Conservation (phyloP, 345 rosid species). For the Lepidium aucheri region DNA sequence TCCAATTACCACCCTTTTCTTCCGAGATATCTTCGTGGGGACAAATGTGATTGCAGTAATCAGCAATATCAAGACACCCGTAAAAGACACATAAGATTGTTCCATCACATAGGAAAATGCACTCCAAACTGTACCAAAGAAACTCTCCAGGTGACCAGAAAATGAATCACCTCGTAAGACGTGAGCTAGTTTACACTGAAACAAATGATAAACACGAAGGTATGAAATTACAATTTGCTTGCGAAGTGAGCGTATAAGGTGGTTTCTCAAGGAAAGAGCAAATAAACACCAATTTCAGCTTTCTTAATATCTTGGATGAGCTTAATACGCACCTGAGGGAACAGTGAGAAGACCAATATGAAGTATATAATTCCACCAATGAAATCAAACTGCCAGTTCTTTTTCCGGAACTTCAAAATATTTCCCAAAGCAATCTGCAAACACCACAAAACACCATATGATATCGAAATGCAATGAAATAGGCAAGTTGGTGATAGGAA, state of each 20-base stretch:
- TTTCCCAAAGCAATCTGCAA: constrained; percentile 96
- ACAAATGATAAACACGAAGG: constrained; percentile 1
- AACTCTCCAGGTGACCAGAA: constrained; percentile 77
- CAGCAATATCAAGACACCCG: constrained; percentile 62
- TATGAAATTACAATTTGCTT: constrained; percentile 1
- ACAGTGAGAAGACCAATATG: constrained; percentile 75
- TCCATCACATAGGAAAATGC: constrained; percentile 62
- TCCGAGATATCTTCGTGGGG: constrained; percentile 77
- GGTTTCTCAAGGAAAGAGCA: background rate
- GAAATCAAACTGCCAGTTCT: constrained; percentile 98
- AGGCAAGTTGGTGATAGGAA: background rate
- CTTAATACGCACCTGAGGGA: constrained; percentile 68
- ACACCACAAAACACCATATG: constrained; percentile 13
- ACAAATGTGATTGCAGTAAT: constrained; percentile 64
- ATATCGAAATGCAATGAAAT: background rate
- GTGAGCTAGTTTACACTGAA: constrained; percentile 90
- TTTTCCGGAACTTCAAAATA: constrained; percentile 96
- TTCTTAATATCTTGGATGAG: background rate
- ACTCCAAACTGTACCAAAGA: constrained; percentile 74
- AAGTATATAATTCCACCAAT: constrained; percentile 97
- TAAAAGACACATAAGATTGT: constrained; percentile 70
- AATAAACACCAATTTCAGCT: background rate
- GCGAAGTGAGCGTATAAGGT: background rate
- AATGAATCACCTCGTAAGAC: constrained; percentile 81
- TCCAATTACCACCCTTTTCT: constrained; percentile 70